These are phyloP conservation scores for Debaryomyces hansenii DNA, from an alignment of 805 yeast genomes.

Conservation along the genomic window DNA sequence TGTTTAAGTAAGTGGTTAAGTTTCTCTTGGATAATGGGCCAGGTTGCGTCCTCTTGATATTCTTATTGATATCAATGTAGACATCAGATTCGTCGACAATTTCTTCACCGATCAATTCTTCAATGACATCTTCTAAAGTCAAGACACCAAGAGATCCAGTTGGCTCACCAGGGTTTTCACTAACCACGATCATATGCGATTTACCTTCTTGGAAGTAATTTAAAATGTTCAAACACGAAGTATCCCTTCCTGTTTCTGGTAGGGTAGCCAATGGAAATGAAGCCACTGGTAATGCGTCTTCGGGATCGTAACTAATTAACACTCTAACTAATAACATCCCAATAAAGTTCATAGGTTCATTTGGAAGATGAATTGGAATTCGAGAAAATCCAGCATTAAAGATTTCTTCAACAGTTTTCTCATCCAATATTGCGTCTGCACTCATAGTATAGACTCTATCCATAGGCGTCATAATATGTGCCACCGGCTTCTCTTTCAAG, in stretches of 20 bases:
- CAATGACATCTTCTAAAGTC: slow-evolving; percentile 96
- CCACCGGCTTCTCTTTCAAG: slow-evolving; percentile 85
- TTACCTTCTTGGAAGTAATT: slow-evolving; percentile 98
- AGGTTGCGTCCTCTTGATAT: slow-evolving; percentile 74
- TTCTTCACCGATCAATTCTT: slow-evolving; percentile 96
- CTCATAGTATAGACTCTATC: slow-evolving; percentile 85
- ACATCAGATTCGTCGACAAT: slow-evolving; percentile 96
- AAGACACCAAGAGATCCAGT: slow-evolving; percentile 88
- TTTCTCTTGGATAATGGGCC: slow-evolving; percentile 74
- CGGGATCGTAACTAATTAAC: slow-evolving; percentile 93
- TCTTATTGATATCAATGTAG: slow-evolving; percentile 84
- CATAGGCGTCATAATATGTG: slow-evolving; percentile 91
- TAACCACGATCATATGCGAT: slow-evolving; percentile 94
- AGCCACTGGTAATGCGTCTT: slow-evolving; percentile 89
- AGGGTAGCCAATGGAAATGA: slow-evolving; percentile 93
- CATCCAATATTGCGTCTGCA: slow-evolving; percentile 80
- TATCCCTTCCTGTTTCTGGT: slow-evolving; percentile 89
- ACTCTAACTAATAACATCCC: slow-evolving; percentile 95
- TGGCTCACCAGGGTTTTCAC: slow-evolving; percentile 79
- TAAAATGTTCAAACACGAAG: slow-evolving; percentile 89
- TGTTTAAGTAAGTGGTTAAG: slow-evolving; percentile 66
- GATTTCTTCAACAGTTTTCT: slow-evolving; percentile 80
- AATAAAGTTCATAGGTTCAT: slow-evolving; percentile 84
- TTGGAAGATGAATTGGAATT: slow-evolving; percentile 89
- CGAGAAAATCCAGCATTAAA: slow-evolving; percentile 93